Evolutionary conservation across 352 stramenopile genomes (phyloP), one percentile per base, ranked within the genome.

Genomic region (Pythium oligandrum): DNA sequence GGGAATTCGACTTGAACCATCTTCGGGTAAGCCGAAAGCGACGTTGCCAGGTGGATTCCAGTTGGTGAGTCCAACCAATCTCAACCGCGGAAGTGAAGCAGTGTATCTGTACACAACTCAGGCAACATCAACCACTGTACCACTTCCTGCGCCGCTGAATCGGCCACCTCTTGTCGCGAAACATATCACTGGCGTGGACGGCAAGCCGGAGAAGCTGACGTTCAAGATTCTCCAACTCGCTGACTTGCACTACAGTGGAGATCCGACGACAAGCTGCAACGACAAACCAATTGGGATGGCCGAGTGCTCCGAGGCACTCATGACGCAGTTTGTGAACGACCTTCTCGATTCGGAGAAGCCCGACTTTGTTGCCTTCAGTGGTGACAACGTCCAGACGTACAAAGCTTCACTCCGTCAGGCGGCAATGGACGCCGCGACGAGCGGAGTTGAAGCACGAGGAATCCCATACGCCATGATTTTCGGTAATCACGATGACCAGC

Each of bases 151-250:
- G 17, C 17, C 63, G 4, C 9, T 39, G 9, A n/a, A 10, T 30
- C 46, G 4, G 30, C 3, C 31, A 52, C 40, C 44, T 8, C 44
- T 43, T 40, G 8, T 6, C 55, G 68, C 69, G 17, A 26, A 26
- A 31, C 59, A 63, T 2, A 47, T 68, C 34, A 59, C 61, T 7
- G n/a, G 33, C 5, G 44, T 11, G 8, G 43, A 6, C 17, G 38
- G 17, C 53, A 60, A 26, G 55, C 33, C 44, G 0, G 17, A 26
- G 17, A 26, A 26, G 52, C 55, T 88, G 1, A 48, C 69, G 8
- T 84, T 81, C 59, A 80, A 79, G 66, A 69, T 90, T 35, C 58
- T 90, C 10, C 79, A 90, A 64, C 59, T 90, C 46, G 75, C 79
- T 0, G 79, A 90, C 54, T 61, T 88, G 44, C 79, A 90, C 48